phyloP scores from a whole-genome alignment of 2,329 filamentous ascomycete genomes.

The Monilinia polystroma region DNA sequence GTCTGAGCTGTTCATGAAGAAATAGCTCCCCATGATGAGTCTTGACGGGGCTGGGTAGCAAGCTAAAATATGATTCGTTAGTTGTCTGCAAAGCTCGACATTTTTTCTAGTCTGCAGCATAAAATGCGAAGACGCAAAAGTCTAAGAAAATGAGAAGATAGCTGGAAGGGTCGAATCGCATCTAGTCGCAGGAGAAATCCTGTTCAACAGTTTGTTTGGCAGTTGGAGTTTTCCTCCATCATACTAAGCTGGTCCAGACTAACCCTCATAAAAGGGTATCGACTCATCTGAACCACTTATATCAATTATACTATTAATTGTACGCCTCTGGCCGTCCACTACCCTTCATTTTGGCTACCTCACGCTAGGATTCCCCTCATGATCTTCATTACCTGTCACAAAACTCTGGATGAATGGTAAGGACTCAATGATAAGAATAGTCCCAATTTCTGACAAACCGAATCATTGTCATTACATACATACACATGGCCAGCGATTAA shows the following conservation, averaged over 20 bases:
- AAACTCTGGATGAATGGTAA: slow-evolving; percentile 10
- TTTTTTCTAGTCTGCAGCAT: slow-evolving; percentile 8
- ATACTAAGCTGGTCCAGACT: neutral
- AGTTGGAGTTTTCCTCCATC: neutral
- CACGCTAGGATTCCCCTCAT: slow-evolving; percentile 14
- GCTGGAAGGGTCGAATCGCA: neutral
- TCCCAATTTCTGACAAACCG: slow-evolving; percentile 5
- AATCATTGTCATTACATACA: slow-evolving; percentile 13
- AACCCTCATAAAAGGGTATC: neutral
- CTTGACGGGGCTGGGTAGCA: slow-evolving; percentile 6
- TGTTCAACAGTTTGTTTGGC: slow-evolving; percentile 6
- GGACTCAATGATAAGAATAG: slow-evolving; percentile 9
- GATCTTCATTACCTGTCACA: slow-evolving; percentile 14
- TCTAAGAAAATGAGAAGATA: slow-evolving; percentile 3
- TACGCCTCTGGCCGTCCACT: slow-evolving; percentile 13
- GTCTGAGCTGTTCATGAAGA: slow-evolving; percentile 22
- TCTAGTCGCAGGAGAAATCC: neutral
- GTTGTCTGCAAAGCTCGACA: neutral
- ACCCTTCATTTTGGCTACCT: neutral
- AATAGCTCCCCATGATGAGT: slow-evolving; percentile 8
- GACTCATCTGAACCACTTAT: neutral
- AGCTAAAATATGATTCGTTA: slow-evolving; percentile 1
- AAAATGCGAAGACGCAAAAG: neutral
- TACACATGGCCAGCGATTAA: slow-evolving; percentile 12
- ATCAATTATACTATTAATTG: slow-evolving; percentile 4